Conservation (phyloP, 768 basidiomycete genomes). For the Fomitopsis serialis region DNA sequence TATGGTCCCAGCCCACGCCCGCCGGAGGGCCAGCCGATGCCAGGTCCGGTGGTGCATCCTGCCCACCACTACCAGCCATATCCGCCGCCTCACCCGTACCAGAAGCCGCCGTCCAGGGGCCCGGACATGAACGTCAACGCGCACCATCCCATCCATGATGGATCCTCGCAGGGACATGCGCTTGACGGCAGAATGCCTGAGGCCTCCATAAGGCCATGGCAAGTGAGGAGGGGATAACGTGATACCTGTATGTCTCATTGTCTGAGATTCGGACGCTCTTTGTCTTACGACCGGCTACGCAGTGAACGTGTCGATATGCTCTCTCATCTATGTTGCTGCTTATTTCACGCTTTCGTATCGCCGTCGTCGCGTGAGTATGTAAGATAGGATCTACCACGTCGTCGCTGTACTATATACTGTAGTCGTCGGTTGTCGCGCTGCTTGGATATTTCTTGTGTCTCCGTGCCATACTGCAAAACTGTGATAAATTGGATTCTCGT, state of each 20-base stretch:
- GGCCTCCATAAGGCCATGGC: neutral
- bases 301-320: neutral
- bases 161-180: constrained; percentile 10
- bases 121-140: constrained; percentile 10
- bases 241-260: neutral
- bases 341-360: neutral
- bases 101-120: constrained; percentile 31
- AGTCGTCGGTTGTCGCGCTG: neutral
- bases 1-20: constrained; percentile 32
- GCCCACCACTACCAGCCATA: constrained; percentile 33
- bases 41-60: constrained; percentile 1
- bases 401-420: constrained; percentile 1
- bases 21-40: constrained; percentile 11
- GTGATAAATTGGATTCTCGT: neutral
- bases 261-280: neutral
- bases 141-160: constrained; percentile 8
- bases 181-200: constrained; percentile 5
- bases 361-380: neutral
- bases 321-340: neutral
- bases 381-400: neutral
- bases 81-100: constrained; percentile 26
- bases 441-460: neutral
- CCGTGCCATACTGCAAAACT: neutral
- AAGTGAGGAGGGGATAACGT: neutral
- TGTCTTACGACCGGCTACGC: neutral